These are phyloP conservation scores for Pythium oligandrum DNA, from an alignment of 352 stramenopile species.

Conservation along the genomic window DNA sequence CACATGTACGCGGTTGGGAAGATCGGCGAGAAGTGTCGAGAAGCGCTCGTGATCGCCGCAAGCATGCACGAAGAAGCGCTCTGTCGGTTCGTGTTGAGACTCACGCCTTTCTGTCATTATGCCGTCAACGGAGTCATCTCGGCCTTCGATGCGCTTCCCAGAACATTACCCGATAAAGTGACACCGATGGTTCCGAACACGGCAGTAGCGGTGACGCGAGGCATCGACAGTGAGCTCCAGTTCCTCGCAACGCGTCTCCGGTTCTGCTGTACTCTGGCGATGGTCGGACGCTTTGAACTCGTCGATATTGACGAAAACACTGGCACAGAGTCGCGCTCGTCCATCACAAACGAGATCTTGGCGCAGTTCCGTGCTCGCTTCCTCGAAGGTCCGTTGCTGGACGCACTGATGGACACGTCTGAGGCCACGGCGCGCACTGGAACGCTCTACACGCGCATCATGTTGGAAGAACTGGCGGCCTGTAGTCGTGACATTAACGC, in stretches of 20 bases:
- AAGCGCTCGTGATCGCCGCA: slow-evolving; percentile 77
- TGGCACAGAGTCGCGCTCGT: slow-evolving; percentile 28
- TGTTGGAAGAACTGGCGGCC: slow-evolving; percentile 74
- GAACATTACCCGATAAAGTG: slow-evolving; percentile 38
- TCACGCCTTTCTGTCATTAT: slow-evolving; percentile 87
- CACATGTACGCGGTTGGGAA: slow-evolving; percentile 84
- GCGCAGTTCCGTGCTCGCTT: slow-evolving; percentile 70
- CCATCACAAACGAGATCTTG: slow-evolving; percentile 73
- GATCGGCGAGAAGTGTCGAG: slow-evolving; percentile 77
- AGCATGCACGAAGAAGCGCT: slow-evolving; percentile 70
- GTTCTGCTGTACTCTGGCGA: slow-evolving; percentile 80
- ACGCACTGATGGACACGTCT: slow-evolving; percentile 65
- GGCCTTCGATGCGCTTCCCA: slow-evolving; percentile 74
- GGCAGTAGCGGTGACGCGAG: slow-evolving; percentile 5
- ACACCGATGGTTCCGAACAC: neutral
- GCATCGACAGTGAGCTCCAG: slow-evolving; percentile 47
- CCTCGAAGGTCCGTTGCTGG: slow-evolving; percentile 56
- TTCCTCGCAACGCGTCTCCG: slow-evolving; percentile 59
- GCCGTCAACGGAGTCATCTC: slow-evolving; percentile 80
- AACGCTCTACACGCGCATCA: slow-evolving; percentile 72
- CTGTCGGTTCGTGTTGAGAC: slow-evolving; percentile 76
- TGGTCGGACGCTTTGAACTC: slow-evolving; percentile 76
- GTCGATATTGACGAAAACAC: slow-evolving; percentile 40
- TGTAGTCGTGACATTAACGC: slow-evolving; percentile 61
- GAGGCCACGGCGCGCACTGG: slow-evolving; percentile 58